Evolutionary conservation across 2,329 filamentous ascomycete genomes (phyloP).

Genomic region (Phoma sp.): DNA sequence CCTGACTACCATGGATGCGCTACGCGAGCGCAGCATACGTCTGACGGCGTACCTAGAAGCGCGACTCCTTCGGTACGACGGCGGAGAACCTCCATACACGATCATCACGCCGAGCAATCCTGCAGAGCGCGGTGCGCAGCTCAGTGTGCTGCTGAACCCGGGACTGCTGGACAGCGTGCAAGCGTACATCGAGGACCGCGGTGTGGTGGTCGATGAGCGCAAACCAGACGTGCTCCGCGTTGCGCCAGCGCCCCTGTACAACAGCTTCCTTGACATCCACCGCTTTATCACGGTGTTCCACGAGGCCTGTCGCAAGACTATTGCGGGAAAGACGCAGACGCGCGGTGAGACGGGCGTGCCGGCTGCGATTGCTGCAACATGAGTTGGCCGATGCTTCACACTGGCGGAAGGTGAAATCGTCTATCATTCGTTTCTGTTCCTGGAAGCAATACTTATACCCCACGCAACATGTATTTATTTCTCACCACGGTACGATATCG

Average conservation of each 20-base stretch:
- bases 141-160: slow-evolving; percentile 74
- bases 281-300: slow-evolving; percentile 57
- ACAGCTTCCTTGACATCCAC: slow-evolving; percentile 75
- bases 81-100: slow-evolving; percentile 48
- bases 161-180: slow-evolving; percentile 76
- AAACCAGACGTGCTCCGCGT: slow-evolving; percentile 86
- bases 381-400: neutral
- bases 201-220: slow-evolving; percentile 81
- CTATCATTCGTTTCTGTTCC: slow-evolving; percentile 8
- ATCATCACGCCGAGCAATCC: slow-evolving; percentile 75
- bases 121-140: slow-evolving; percentile 75
- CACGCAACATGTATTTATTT: neutral
- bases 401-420: neutral
- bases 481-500: neutral
- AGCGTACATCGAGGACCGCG: slow-evolving; percentile 68
- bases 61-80: slow-evolving; percentile 34
- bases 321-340: slow-evolving; percentile 1
- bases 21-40: slow-evolving; percentile 74
- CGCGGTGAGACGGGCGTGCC: slow-evolving; percentile 7
- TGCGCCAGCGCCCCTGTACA: slow-evolving; percentile 85
- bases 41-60: slow-evolving; percentile 79
- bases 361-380: slow-evolving; percentile 21
- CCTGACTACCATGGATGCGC: slow-evolving; percentile 70
- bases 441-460: slow-evolving; percentile 22
- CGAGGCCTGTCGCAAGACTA: slow-evolving; percentile 54